Conservation (phyloP, 176 grass and related monocot species). For the Bolboschoenus planiculmis region DNA sequence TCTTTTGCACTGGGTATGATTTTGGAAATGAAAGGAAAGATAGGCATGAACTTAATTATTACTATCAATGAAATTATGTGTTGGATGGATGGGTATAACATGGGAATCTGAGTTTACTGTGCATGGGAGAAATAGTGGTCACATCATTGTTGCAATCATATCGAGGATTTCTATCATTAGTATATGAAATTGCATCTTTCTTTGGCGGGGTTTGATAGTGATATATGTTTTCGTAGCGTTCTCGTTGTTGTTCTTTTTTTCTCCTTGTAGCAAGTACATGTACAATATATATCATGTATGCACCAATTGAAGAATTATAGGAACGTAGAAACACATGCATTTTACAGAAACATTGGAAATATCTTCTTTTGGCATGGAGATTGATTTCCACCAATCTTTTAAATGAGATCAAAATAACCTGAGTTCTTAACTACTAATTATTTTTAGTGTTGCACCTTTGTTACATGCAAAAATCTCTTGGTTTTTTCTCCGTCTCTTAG, state of each 20-base stretch:
- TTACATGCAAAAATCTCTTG: not conserved
- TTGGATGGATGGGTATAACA: constrained; percentile 7
- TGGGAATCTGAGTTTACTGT: constrained; percentile 17
- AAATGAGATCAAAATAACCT: not conserved
- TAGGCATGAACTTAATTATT: constrained; percentile 5
- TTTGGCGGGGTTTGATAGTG: not conserved
- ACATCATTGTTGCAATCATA: constrained; percentile 25
- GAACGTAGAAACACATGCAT: not conserved
- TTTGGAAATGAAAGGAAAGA: not conserved
- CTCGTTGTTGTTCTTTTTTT: not conserved
- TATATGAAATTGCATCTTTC: not conserved
- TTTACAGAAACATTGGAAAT: not conserved
- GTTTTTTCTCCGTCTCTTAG: not conserved
- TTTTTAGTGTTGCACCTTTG: not conserved
- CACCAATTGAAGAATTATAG: not conserved
- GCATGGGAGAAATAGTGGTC: constrained; percentile 21
- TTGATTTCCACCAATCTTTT: not conserved
- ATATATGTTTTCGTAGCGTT: not conserved
- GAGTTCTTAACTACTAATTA: not conserved
- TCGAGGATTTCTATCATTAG: constrained; percentile 22
- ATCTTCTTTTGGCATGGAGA: not conserved
- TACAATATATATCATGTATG: not conserved
- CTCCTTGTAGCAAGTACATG: not conserved
- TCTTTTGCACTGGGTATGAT: constrained; percentile 2
- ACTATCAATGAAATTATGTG: constrained; percentile 14